Conservation (phyloP, 208 protist species). For the Leishmania amazonensis region DNA sequence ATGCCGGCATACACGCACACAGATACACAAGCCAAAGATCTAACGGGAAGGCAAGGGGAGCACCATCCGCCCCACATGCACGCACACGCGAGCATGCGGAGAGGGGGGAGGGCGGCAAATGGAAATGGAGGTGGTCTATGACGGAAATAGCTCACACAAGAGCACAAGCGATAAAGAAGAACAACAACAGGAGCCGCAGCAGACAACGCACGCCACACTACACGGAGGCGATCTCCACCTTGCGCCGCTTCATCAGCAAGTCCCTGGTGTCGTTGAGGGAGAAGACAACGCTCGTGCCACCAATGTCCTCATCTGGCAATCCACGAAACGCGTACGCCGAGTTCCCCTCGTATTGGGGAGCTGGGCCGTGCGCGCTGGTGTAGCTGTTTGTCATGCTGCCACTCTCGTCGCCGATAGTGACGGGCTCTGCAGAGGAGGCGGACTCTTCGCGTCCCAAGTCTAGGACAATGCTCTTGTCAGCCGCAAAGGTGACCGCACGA, state of each 20-base stretch:
- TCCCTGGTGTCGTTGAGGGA: slow-evolving; percentile 52
- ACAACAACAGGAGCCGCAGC: neutral
- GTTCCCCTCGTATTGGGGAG: slow-evolving; percentile 4
- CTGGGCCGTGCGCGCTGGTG: slow-evolving; percentile 9
- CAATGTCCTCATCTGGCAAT: slow-evolving; percentile 43
- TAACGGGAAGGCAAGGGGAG: neutral
- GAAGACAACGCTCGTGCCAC: slow-evolving; percentile 50
- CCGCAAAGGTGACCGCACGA: slow-evolving; percentile 52
- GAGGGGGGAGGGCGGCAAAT: neutral
- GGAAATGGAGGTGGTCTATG: neutral
- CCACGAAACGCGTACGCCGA: neutral
- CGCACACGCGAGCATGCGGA: neutral
- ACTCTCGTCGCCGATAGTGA: neutral
- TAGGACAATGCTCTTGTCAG: slow-evolving; percentile 61
- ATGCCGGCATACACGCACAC: neutral
- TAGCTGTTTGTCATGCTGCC: slow-evolving; percentile 35
- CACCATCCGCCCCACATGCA: neutral
- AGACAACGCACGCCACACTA: slow-evolving; percentile 1
- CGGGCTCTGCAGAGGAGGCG: slow-evolving; percentile 13
- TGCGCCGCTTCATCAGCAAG: slow-evolving; percentile 34
- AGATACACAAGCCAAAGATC: slow-evolving; percentile 4
- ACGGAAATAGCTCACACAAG: neutral
- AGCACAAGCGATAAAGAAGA: neutral
- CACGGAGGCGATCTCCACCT: slow-evolving; percentile 27
- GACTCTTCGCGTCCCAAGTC: slow-evolving; percentile 38